Conservation (phyloP, 805 yeast genomes). For the Komagataella pseudopastoris region DNA sequence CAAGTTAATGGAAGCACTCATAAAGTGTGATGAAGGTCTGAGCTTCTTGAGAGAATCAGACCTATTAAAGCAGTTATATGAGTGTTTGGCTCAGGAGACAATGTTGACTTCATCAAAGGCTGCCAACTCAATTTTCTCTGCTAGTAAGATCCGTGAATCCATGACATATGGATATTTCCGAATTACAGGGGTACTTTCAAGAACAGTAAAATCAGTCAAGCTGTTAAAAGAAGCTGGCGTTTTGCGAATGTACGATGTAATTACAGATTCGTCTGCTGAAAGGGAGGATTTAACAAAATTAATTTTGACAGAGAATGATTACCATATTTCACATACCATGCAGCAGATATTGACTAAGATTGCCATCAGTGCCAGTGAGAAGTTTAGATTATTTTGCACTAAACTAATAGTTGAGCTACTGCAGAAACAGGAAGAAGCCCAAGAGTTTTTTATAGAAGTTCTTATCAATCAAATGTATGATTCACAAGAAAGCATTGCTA, state of each 20-base stretch:
- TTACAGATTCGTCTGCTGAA: conserved; percentile 37
- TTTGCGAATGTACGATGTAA: conserved; percentile 66
- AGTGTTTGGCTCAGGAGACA: conserved; percentile 75
- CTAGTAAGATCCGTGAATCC: conserved; percentile 43
- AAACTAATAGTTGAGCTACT: conserved; percentile 31
- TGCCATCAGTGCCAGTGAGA: conserved; percentile 36
- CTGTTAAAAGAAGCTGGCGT: conserved; percentile 75
- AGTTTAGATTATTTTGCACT: conserved; percentile 45
- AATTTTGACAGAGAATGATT: conserved; percentile 50
- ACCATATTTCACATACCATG: conserved; percentile 47
- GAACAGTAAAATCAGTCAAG: conserved; percentile 44
- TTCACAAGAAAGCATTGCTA: conserved; percentile 37
- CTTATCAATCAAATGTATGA: conserved; percentile 65
- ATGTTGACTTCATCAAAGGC: conserved; percentile 66
- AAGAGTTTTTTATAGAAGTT: conserved; percentile 35
- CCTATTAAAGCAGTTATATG: conserved; percentile 77
- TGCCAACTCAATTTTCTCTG: conserved; percentile 61
- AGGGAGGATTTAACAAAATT: conserved; percentile 44
- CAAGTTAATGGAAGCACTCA: conserved; percentile 52
- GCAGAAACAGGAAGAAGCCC: conserved; percentile 12
- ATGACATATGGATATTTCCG: conserved; percentile 66
- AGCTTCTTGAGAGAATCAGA: conserved; percentile 59
- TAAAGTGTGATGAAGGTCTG: conserved; percentile 53
- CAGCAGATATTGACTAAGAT: conserved; percentile 55
- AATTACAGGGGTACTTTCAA: conserved; percentile 62